Evolutionary conservation across 2,329 filamentous ascomycete genomes (phyloP), one percentile per base, ranked within the genome.

Genomic region (Sporothrix inflata): DNA sequence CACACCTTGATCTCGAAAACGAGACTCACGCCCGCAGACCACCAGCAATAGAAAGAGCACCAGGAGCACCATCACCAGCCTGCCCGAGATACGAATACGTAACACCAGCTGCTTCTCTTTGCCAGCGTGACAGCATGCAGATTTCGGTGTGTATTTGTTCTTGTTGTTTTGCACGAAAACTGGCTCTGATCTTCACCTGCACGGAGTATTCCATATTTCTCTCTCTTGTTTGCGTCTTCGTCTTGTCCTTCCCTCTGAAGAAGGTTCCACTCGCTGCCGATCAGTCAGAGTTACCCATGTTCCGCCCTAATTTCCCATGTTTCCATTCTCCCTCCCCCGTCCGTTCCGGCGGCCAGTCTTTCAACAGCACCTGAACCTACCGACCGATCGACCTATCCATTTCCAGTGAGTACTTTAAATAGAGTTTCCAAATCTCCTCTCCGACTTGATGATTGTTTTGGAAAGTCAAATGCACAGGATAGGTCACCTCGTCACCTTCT

Each of bases 281-380:
- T 40, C 65, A 27, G 47, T 53, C 65, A 24, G 30, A 68, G 19
- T 27, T n/a, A 8, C 47, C 27, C 30, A 27, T 45, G 21, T 38
- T 66, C 34, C 34, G 38, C 60, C 9, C 19, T 40, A 11, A 42
- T 53, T 34, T 38, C 27, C 12, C n/a, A 38, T 66, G 42, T 66
- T 66, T 66, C 63, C 63, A 49, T 49, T n/a, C 42, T 30, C 42
- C 45, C 42, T 49, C 49, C 45, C 42, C 63, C 63, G 42, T 49
- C 63, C 21, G 21, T 66, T 66, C 42, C 63, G 63, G 63, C 42
- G 27, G 42, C 42, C 61, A 30, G 38, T 40, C 57, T 30, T 65
- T 42, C n/a, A 4, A 60, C 40, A 42, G 12, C 21, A 30, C n/a
- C 24, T 21, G 12, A 12, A 30, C n/a, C 24, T 21, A 49, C 45